Conservation (phyloP, 129 eudicot genomes). For the carrot (Daucus carota) region DNA sequence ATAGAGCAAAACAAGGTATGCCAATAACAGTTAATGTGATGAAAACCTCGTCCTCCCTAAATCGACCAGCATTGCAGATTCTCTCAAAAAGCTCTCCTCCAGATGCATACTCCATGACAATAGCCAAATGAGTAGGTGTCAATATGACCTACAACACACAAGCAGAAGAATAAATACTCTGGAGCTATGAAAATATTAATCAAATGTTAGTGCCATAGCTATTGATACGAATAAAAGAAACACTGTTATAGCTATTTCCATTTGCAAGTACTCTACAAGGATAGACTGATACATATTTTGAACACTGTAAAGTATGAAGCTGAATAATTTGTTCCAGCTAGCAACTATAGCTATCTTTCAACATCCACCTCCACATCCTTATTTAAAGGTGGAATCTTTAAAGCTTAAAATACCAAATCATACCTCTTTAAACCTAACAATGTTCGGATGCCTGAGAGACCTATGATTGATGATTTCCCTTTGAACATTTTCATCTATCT, state of each 20-base stretch:
- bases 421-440: slow-evolving; percentile 61
- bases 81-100: slow-evolving; percentile 68
- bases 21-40: background rate
- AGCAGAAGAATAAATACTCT: background rate
- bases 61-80: slow-evolving; percentile 49
- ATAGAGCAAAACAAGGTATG: background rate
- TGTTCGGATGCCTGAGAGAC: slow-evolving; percentile 58
- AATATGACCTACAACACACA: slow-evolving; percentile 33
- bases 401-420: background rate
- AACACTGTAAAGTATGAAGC: slow-evolving; percentile 5
- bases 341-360: background rate
- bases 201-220: background rate
- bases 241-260: background rate
- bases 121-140: slow-evolving; percentile 62
- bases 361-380: background rate
- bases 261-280: background rate
- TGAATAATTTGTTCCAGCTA: background rate
- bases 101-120: slow-evolving; percentile 66
- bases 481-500: slow-evolving; percentile 69
- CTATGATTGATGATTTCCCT: slow-evolving; percentile 63
- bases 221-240: background rate
- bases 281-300: background rate
- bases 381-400: background rate
- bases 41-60: slow-evolving; percentile 55
- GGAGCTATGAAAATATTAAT: background rate